Conservation (phyloP, 176 grass and related monocot genomes). For the Themeda triandra region DNA sequence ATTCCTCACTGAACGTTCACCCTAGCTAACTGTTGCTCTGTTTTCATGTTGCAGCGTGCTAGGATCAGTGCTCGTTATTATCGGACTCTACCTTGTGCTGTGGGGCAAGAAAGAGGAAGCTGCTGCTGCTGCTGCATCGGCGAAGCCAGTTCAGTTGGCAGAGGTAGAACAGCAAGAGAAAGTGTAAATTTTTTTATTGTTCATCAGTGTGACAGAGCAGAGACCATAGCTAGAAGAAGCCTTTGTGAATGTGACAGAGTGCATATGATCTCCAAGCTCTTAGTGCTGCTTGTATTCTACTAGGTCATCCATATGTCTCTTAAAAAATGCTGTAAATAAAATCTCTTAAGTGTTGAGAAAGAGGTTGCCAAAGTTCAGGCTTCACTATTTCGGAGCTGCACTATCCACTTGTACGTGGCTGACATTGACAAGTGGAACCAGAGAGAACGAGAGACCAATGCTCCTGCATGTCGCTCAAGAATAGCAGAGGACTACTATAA, state of each 20-base stretch:
- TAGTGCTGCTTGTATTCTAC: not conserved
- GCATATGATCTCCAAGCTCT: not conserved
- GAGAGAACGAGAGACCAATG: not conserved
- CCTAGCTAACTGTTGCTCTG: not conserved
- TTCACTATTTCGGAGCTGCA: not conserved
- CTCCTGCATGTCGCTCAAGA: not conserved
- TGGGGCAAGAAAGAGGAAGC: conserved; percentile 86
- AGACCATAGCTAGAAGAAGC: not conserved
- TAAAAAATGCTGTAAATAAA: not conserved
- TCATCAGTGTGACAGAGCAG: not conserved
- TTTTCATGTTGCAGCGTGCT: conserved; percentile 56
- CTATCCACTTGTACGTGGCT: not conserved
- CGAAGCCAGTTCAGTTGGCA: conserved; percentile 11
- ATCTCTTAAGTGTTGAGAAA: not conserved
- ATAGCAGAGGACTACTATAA: not conserved
- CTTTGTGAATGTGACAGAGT: not conserved
- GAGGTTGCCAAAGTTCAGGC: not conserved
- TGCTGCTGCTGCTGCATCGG: not conserved
- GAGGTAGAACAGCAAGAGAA: conserved; percentile 20
- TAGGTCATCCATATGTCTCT: not conserved
- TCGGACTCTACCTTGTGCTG: conserved; percentile 75
- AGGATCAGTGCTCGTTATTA: conserved; percentile 63
- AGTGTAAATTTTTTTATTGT: not conserved
- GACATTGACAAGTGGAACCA: not conserved
- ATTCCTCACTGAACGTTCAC: too few species aligned